Conservation (phyloP, 805 yeast species). For the Pichia phayaonensis region DNA sequence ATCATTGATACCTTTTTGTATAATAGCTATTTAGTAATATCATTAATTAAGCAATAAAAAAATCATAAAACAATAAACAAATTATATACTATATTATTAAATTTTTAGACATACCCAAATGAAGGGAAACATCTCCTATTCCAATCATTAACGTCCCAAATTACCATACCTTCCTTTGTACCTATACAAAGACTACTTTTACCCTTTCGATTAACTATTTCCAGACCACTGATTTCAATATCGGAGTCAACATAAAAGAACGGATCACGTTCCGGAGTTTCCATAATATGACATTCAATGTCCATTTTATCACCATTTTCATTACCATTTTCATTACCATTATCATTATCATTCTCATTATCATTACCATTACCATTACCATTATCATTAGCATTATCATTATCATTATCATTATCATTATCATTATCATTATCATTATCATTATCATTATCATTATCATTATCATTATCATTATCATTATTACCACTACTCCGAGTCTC, state of each 20-base stretch:
- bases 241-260: conserved; percentile 21
- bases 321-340: background rate
- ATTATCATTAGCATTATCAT: background rate
- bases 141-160: conserved; percentile 64
- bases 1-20: background rate
- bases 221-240: conserved; percentile 52
- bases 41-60: background rate
- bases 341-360: too few species aligned
- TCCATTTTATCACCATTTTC: background rate
- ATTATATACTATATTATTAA: background rate
- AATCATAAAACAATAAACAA: background rate
- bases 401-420: background rate
- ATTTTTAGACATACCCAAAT: conserved; percentile 34
- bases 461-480: background rate
- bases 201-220: conserved; percentile 43
- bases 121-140: conserved; percentile 56
- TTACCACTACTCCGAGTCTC: background rate
- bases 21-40: background rate
- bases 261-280: conserved; percentile 14
- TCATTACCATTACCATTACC: too few species aligned
- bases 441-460: background rate
- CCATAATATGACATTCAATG: background rate
- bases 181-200: conserved; percentile 49
- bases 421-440: too few species aligned
- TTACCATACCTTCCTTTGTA: conserved; percentile 56